phyloP scores from a whole-genome alignment of 2,329 filamentous ascomycete genomes.

The Colletotrichum noveboracense region DNA sequence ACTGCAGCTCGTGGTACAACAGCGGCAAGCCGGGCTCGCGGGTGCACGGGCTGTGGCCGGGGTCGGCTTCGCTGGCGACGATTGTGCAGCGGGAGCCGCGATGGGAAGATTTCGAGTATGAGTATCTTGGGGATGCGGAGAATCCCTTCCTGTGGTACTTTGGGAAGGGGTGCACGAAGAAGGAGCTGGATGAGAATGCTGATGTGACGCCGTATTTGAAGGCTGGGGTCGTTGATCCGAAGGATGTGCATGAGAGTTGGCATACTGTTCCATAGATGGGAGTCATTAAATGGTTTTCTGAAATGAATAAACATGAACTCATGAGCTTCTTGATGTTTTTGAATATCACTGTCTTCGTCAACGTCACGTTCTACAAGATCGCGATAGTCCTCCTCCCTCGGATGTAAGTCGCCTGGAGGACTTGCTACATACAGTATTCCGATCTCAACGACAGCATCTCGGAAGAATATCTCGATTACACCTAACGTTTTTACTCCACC shows the following conservation, averaged over 20 bases:
- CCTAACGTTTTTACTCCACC: fast-evolving
- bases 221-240: slow-evolving; percentile 62
- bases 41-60: slow-evolving; percentile 74
- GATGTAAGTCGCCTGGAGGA: neutral
- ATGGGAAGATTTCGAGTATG: slow-evolving; percentile 62
- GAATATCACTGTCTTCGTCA: neutral
- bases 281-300: neutral
- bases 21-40: slow-evolving; percentile 65
- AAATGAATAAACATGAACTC: neutral
- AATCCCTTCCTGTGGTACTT: slow-evolving; percentile 67
- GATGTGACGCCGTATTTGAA: slow-evolving; percentile 71
- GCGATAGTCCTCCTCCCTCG: neutral
- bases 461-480: fast-evolving
- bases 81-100: slow-evolving; percentile 59
- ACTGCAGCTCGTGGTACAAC: slow-evolving; percentile 77
- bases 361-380: fast-evolving
- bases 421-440: fast-evolving
- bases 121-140: slow-evolving; percentile 46
- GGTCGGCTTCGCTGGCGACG: slow-evolving; percentile 67
- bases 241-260: slow-evolving; percentile 72
- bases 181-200: slow-evolving; percentile 58
- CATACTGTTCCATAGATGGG: slow-evolving; percentile 49
- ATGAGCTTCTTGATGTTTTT: too few relatives aligned
- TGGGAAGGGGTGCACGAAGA: slow-evolving; percentile 69
- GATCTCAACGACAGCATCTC: neutral